Conservation (phyloP, 2,329 filamentous ascomycete genomes). For the Cordyceps farinosa region DNA sequence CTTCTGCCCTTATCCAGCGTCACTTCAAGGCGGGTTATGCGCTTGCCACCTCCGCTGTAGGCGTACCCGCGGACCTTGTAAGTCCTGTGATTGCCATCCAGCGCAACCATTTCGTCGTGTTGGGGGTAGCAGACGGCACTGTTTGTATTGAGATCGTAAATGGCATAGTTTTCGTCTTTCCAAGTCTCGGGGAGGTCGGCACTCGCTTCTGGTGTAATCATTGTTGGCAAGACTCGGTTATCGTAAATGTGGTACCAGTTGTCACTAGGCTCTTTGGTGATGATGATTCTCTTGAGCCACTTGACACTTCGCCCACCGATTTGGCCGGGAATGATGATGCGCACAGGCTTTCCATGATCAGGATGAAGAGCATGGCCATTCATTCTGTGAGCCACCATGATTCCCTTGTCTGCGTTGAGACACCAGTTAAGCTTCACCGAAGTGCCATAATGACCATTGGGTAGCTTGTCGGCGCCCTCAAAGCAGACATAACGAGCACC, state of each 20-base stretch:
- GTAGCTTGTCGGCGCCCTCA: slow-evolving; percentile 82
- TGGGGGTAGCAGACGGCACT: slow-evolving; percentile 76
- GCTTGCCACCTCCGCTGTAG: slow-evolving; percentile 78
- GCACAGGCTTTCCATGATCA: slow-evolving; percentile 81
- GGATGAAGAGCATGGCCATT: slow-evolving; percentile 77
- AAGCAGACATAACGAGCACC: slow-evolving; percentile 82
- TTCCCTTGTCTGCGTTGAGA: slow-evolving; percentile 74
- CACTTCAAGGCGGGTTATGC: slow-evolving; percentile 78
- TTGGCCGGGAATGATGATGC: slow-evolving; percentile 82
- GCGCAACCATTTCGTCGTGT: slow-evolving; percentile 63
- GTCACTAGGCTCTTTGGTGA: slow-evolving; percentile 75
- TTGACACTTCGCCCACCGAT: slow-evolving; percentile 92
- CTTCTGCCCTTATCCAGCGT: slow-evolving; percentile 83
- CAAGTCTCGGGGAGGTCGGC: slow-evolving; percentile 72
- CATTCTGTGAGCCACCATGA: slow-evolving; percentile 88
- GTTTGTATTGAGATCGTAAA: slow-evolving; percentile 88
- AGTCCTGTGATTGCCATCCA: slow-evolving; percentile 39
- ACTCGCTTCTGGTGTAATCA: slow-evolving; percentile 76
- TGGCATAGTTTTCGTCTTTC: slow-evolving; percentile 87
- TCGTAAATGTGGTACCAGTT: slow-evolving; percentile 97
- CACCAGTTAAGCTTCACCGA: slow-evolving; percentile 86
- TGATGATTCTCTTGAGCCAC: slow-evolving; percentile 78
- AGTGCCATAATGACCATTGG: slow-evolving; percentile 86
- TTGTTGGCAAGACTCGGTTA: slow-evolving; percentile 84
- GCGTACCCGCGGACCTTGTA: slow-evolving; percentile 79